A percentile compares a stretch with the other conserved stretches of the same genome.
These are phyloP conservation scores for Rubroshorea leprosula DNA, from an alignment of 345 rosid species.

Conservation along the genomic window DNA sequence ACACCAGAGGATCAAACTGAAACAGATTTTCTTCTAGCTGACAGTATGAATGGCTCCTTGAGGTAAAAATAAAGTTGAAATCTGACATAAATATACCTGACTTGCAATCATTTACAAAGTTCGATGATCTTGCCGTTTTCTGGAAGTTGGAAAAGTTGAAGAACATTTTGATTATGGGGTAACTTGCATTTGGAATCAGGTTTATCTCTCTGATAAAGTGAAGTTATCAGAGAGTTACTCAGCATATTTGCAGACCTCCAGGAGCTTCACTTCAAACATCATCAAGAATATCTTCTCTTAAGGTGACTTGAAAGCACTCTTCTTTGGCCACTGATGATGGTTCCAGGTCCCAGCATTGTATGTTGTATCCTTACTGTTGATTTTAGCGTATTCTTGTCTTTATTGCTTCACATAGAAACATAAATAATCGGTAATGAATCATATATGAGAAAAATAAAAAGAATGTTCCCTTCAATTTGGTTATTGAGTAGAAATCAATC, in stretches of 20 bases:
- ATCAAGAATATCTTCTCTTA: constrained; percentile 57
- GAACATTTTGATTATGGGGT: constrained; percentile 32
- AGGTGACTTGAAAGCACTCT: constrained; percentile 29
- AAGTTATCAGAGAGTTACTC: constrained; percentile 29
- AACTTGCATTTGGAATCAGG: constrained; percentile 36
- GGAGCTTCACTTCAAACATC: constrained; percentile 22
- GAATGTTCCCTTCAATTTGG: too few relatives aligned
- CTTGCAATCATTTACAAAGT: constrained; percentile 18
- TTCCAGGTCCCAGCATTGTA: constrained; percentile 25
- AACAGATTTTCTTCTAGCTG: constrained; percentile 44
- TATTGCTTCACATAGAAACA: constrained; percentile 2
- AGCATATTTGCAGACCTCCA: constrained; percentile 35
- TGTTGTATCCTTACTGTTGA: constrained; percentile 62
- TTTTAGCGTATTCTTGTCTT: constrained; percentile 4
- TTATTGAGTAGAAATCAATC: too few relatives aligned
- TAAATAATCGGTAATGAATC: too few relatives aligned
- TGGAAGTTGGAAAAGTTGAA: constrained; percentile 51
- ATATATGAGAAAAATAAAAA: too few relatives aligned
- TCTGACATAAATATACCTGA: constrained; percentile 12
- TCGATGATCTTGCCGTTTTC: constrained; percentile 57
- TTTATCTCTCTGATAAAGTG: constrained; percentile 38
- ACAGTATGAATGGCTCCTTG: constrained; percentile 44
- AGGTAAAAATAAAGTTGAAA: constrained; percentile 39
- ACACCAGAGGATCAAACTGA: constrained; percentile 46
- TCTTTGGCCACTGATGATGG: constrained; percentile 16